Conservation (phyloP, 768 basidiomycete species). For the Xerocomellus intermedius region DNA sequence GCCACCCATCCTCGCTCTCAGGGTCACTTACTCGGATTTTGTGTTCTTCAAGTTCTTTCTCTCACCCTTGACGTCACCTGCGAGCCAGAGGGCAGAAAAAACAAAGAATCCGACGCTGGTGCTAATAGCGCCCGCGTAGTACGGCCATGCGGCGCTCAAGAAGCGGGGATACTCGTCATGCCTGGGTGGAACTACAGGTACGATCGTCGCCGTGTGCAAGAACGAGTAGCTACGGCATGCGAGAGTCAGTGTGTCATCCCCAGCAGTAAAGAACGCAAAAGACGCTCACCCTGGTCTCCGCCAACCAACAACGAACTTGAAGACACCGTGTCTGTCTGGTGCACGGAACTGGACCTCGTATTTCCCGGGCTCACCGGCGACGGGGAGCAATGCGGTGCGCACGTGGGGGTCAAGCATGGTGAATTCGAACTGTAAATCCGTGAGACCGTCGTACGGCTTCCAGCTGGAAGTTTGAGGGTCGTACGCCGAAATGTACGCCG, state of each 20-base stretch:
- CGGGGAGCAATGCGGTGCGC: slow-evolving; percentile 70
- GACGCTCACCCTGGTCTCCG: slow-evolving; percentile 78
- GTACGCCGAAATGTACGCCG: slow-evolving; percentile 69
- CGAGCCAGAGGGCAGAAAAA: slow-evolving; percentile 86
- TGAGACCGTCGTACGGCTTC: slow-evolving; percentile 67
- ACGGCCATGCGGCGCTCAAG: slow-evolving; percentile 94
- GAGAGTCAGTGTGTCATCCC: not conserved
- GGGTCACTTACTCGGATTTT: slow-evolving; percentile 29
- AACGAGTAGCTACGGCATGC: slow-evolving; percentile 58
- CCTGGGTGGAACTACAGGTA: slow-evolving; percentile 87
- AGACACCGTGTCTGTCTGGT: slow-evolving; percentile 96
- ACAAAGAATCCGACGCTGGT: slow-evolving; percentile 82
- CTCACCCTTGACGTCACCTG: slow-evolving; percentile 70
- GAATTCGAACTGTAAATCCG: slow-evolving; percentile 91
- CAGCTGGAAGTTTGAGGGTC: slow-evolving; percentile 56
- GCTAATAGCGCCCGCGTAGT: slow-evolving; percentile 88
- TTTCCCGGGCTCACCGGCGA: slow-evolving; percentile 53
- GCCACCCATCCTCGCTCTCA: not conserved
- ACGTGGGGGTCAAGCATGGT: slow-evolving; percentile 99
- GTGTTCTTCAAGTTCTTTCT: slow-evolving; percentile 45
- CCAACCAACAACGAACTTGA: slow-evolving; percentile 93
- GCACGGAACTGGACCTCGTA: slow-evolving; percentile 85
- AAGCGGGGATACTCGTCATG: slow-evolving; percentile 97
- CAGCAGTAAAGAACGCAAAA: not conserved
- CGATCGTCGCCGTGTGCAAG: slow-evolving; percentile 69